phyloP scores from a whole-genome alignment of 2,329 filamentous ascomycete species.

The Talaromyces sp. region DNA sequence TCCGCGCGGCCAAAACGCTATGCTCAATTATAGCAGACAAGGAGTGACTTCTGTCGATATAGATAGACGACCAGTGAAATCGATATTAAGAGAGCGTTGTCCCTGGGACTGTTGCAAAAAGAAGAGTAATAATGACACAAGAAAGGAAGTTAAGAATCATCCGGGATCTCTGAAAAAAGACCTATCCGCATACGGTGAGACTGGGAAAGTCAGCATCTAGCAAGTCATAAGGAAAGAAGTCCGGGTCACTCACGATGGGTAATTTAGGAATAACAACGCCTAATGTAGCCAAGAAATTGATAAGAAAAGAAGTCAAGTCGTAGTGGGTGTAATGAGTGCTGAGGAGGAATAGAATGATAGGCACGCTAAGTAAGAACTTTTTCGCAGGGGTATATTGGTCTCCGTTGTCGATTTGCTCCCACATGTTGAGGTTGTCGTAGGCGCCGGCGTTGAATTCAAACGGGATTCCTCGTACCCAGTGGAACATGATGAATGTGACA shows the following conservation, averaged over 20 bases:
- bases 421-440: conserved; percentile 99
- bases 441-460: conserved; percentile 99
- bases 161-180: conserved; percentile 66
- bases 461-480: conserved; percentile 94
- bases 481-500: conserved; percentile 98
- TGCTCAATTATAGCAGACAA: conserved; percentile 5
- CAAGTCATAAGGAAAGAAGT: background rate
- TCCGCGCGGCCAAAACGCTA: background rate
- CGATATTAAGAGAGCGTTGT: conserved; percentile 6
- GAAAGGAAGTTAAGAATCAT: conserved; percentile 47
- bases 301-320: conserved; percentile 91
- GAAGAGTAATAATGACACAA: conserved; percentile 15
- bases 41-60: conserved; percentile 6
- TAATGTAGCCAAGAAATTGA: conserved; percentile 91
- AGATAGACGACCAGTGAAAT: conserved; percentile 9
- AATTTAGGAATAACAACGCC: conserved; percentile 94
- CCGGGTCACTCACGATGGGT: conserved; percentile 70
- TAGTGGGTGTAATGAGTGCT: conserved; percentile 99
- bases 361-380: conserved; percentile 93
- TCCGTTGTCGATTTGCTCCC: conserved; percentile 99
- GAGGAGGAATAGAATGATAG: conserved; percentile 88
- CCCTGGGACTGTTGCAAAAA: conserved; percentile 14
- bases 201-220: conserved; percentile 45
- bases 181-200: conserved; percentile 76
- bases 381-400: conserved; percentile 98